phyloP scores from a whole-genome alignment of 116 monocot genomes.

The Papilionanthe hybrid region DNA sequence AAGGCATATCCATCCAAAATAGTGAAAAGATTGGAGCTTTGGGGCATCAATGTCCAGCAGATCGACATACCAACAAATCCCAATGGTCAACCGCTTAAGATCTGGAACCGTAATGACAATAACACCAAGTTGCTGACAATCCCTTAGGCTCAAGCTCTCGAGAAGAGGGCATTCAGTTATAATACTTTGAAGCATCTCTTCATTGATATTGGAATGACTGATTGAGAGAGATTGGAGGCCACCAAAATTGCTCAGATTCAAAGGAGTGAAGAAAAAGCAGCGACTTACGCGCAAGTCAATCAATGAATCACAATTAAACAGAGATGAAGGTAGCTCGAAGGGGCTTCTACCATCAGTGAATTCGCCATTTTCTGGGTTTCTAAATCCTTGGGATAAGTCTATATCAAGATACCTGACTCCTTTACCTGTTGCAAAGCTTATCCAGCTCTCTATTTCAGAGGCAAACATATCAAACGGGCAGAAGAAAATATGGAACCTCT shows the following conservation, averaged over 20 bases:
- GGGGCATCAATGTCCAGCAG: too few relatives aligned
- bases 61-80: too few relatives aligned
- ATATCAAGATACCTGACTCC: conserved; percentile 30
- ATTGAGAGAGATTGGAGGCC: conserved; percentile 21
- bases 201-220: conserved; percentile 12
- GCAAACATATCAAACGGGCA: conserved; percentile 31
- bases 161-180: conserved; percentile 22
- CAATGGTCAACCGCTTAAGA: background rate
- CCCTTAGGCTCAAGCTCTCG: conserved; percentile 23
- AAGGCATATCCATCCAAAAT: conserved; percentile 3
- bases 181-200: conserved; percentile 17
- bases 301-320: too few relatives aligned
- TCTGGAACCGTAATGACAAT: conserved; percentile 7
- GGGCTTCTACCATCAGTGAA: too few relatives aligned
- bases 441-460: conserved; percentile 21
- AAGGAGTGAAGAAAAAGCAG: background rate
- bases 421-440: conserved; percentile 10
- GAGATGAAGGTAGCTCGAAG: too few relatives aligned
- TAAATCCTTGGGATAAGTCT: conserved; percentile 30
- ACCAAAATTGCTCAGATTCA: conserved; percentile 6
- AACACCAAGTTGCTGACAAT: background rate
- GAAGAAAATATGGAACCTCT: conserved; percentile 29
- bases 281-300: too few relatives aligned
- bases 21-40: conserved; percentile 20
- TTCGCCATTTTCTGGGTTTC: background rate